Percentiles rank a stretch among this genome's conserved stretches.
Evolutionary conservation across 2,329 filamentous ascomycete genomes (phyloP).

Genomic region (Aspergillus hortae): DNA sequence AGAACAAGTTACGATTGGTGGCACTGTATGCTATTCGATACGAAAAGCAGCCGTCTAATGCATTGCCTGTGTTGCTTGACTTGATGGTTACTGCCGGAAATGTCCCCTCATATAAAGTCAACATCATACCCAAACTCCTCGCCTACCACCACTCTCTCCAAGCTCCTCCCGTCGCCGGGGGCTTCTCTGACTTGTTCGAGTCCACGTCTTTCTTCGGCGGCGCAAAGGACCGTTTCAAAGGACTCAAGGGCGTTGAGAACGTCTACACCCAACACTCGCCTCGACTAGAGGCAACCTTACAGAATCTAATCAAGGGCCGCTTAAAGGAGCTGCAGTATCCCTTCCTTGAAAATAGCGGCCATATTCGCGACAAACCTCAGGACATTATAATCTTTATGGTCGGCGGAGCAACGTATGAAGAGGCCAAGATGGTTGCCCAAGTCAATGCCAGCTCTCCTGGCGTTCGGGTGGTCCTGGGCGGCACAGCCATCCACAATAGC

Average conservation of each 20-base stretch:
- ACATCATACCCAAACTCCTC: constrained; percentile 76
- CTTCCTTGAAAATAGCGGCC: constrained; percentile 82
- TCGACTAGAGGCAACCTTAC: constrained; percentile 77
- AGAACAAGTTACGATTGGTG: constrained; percentile 85
- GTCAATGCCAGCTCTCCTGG: constrained; percentile 90
- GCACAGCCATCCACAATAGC: constrained; percentile 85
- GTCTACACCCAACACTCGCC: constrained; percentile 98
- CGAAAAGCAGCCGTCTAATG: constrained; percentile 78
- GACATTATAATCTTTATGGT: constrained; percentile 95
- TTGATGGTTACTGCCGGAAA: constrained; percentile 80
- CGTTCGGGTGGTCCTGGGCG: constrained; percentile 81
- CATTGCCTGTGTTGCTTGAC: constrained; percentile 80
- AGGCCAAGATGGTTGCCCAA: constrained; percentile 92
- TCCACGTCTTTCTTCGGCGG: constrained; percentile 86
- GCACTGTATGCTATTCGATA: constrained; percentile 95
- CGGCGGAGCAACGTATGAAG: constrained; percentile 91
- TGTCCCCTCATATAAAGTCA: constrained; percentile 70
- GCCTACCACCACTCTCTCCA: constrained; percentile 85
- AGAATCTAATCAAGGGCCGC: constrained; percentile 88
- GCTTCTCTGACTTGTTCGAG: constrained; percentile 89
- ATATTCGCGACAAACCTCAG: constrained; percentile 91
- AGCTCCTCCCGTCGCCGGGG: constrained; percentile 67
- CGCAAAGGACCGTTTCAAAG: constrained; percentile 83
- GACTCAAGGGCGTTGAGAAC: constrained; percentile 95
- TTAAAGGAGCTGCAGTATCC: constrained; percentile 85